phyloP scores from a whole-genome alignment of 495 filamentous ascomycete genomes.

The Trichocladium uniseriatum region DNA sequence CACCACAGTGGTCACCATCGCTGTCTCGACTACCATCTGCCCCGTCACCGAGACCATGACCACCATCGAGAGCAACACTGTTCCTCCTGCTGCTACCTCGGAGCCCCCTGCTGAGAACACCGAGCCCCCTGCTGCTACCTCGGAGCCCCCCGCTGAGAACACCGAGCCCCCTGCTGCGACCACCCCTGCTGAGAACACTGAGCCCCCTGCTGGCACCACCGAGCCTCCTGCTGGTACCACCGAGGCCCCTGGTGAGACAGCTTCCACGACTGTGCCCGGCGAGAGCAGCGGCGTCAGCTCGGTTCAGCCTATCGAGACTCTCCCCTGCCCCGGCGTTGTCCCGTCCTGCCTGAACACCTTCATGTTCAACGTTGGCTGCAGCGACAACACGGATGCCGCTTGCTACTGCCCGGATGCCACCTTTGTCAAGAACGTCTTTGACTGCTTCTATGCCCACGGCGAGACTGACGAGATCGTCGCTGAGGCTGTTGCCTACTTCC shows the following conservation, averaged over 20 bases:
- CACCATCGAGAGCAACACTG: conserved; percentile 9
- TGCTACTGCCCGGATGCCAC: conserved; percentile 80
- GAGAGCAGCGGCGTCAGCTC: conserved; percentile 23
- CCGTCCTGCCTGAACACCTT: conserved; percentile 93
- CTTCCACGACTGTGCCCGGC: neutral
- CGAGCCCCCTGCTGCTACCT: neutral
- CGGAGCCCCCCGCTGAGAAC: neutral
- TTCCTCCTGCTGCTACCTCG: neutral
- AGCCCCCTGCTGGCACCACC: neutral
- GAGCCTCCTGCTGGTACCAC: neutral
- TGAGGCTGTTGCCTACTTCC: conserved; percentile 71
- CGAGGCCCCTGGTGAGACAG: neutral
- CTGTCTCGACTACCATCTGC: conserved; percentile 55
- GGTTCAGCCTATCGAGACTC: conserved; percentile 36
- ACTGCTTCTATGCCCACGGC: conserved; percentile 72
- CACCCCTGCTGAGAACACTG: neutral
- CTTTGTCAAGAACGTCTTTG: conserved; percentile 73
- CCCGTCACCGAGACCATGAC: conserved; percentile 38
- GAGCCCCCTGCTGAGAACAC: neutral
- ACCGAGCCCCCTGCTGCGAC: neutral
- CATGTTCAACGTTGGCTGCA: conserved; percentile 65
- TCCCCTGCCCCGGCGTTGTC: conserved; percentile 61
- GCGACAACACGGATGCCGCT: conserved; percentile 66
- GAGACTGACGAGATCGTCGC: conserved; percentile 54
- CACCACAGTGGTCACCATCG: conserved; percentile 48